Evolutionary conservation across 805 yeast species (phyloP), one percentile per base, ranked within the genome.

Genomic region (Candida ortonii): DNA sequence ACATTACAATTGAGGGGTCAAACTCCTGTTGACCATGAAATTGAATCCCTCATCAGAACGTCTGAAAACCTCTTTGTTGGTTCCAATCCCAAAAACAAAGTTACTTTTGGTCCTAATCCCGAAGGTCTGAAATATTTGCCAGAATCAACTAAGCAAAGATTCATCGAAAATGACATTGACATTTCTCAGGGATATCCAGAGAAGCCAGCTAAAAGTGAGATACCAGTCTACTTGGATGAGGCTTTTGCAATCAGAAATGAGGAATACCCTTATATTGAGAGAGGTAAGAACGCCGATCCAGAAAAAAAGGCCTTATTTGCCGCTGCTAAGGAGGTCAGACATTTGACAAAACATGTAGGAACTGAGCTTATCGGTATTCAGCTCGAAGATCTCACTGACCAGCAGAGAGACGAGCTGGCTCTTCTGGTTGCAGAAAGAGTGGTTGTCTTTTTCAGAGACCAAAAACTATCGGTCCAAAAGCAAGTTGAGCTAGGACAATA

Each of bases 401-500:
- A 57, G 46, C 75, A 70, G 49, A 57, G 52, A 33, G 72, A 70
- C 48, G 73, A 70, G 47, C 57, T 70, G 36, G 75, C 74, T 5
- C 51, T 68, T 7, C 50, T 70, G 29, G 53, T 68, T 19, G 69
- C 73, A 21, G 72, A 67, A 50, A 59, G 76, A 44, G 65, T 62
- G n/a, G 75, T 69, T 28, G 76, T 71, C 14, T 69, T 71, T 46
- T 69, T 71, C 61, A 49, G 70, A 34, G 65, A 67, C 41, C 76
- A 70, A 50, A 69, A 68, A 33, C 52, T 68, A 27, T 39, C 62
- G 21, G 66, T 69, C 16, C 64, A 64, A 46, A 61, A 60, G 41
- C 74, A 68, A 46, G 47, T 64, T 32, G 70, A 57, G 34, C 44
- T 70, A 22, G 75, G 74, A 24, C 39, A 62, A 16, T 68, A 68